Conservation (phyloP, 192 early-diverging fungal species). For the Hyaloraphidium curvatum region DNA sequence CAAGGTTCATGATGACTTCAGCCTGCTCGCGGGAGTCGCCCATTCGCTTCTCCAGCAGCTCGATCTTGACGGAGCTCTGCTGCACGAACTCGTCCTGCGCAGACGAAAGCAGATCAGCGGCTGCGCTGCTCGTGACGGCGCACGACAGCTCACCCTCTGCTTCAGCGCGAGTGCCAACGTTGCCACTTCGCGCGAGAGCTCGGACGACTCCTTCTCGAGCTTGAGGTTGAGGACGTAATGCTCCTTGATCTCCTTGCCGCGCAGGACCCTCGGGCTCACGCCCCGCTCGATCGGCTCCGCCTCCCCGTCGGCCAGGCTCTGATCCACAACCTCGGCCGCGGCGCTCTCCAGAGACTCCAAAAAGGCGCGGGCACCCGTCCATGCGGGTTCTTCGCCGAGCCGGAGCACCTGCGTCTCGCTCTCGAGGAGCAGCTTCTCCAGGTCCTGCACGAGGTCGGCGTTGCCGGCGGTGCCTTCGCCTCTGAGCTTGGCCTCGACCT, state of each 20-base stretch:
- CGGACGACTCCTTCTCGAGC: constrained; percentile 51
- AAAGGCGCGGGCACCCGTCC: too few relatives aligned
- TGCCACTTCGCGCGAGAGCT: constrained; percentile 56
- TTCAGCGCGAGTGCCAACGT: constrained; percentile 61
- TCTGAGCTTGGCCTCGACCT: too few relatives aligned
- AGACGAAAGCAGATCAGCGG: background rate
- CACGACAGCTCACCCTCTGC: constrained; percentile 40
- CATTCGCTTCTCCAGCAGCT: constrained; percentile 62
- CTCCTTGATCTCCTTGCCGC: constrained; percentile 61
- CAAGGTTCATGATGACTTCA: constrained; percentile 36
- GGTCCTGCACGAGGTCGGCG: too few relatives aligned
- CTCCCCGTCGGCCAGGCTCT: too few relatives aligned
- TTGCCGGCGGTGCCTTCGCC: too few relatives aligned
- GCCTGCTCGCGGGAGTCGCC: constrained; percentile 44
- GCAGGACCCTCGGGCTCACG: constrained; percentile 68
- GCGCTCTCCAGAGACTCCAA: too few relatives aligned
- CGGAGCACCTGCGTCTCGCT: too few relatives aligned
- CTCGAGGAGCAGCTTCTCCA: too few relatives aligned
- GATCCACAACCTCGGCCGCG: too few relatives aligned
- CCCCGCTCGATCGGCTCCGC: too few relatives aligned
- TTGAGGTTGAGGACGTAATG: constrained; percentile 64
- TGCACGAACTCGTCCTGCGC: constrained; percentile 53
- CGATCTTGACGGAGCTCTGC: constrained; percentile 52
- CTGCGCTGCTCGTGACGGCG: background rate
- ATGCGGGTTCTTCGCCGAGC: too few relatives aligned